Evolutionary conservation across 352 stramenopile genomes (phyloP).

Genomic region (Pythium sp.): DNA sequence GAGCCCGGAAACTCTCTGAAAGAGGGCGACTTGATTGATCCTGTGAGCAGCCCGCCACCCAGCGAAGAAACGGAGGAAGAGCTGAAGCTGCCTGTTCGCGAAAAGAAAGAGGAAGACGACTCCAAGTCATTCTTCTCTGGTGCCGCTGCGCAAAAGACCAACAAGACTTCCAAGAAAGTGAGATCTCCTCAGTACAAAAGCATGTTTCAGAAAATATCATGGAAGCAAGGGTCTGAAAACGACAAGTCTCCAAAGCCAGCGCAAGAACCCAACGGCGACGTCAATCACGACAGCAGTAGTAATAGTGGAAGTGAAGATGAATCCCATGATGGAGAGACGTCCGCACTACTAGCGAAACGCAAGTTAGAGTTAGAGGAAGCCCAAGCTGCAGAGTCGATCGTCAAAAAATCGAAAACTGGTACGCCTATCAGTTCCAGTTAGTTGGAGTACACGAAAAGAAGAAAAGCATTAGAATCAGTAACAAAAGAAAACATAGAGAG

Average conservation of each 20-base stretch:
- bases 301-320: conserved; percentile 27
- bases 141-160: conserved; percentile 39
- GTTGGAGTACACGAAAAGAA: conserved; percentile 8
- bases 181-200: conserved; percentile 66
- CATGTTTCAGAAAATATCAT: conserved; percentile 80
- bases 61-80: conserved; percentile 40
- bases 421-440: conserved; percentile 72
- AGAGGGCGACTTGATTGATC: conserved; percentile 30
- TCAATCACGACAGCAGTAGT: conserved; percentile 22
- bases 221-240: conserved; percentile 33
- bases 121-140: conserved; percentile 48
- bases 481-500: conserved; percentile 18
- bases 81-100: conserved; percentile 58
- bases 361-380: conserved; percentile 61
- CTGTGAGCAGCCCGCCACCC: conserved; percentile 16
- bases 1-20: conserved; percentile 28
- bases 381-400: conserved; percentile 47
- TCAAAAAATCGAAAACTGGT: conserved; percentile 74
- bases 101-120: conserved; percentile 55
- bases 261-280: conserved; percentile 13
- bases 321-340: conserved; percentile 20
- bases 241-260: conserved; percentile 22
- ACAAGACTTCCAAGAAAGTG: conserved; percentile 29
- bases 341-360: conserved; percentile 42
- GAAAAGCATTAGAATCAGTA: conserved; percentile 7